Evolutionary conservation across 2,329 filamentous ascomycete species (phyloP), one percentile per base, ranked within the genome.

Genomic region (Rugonectria rugulosa): DNA sequence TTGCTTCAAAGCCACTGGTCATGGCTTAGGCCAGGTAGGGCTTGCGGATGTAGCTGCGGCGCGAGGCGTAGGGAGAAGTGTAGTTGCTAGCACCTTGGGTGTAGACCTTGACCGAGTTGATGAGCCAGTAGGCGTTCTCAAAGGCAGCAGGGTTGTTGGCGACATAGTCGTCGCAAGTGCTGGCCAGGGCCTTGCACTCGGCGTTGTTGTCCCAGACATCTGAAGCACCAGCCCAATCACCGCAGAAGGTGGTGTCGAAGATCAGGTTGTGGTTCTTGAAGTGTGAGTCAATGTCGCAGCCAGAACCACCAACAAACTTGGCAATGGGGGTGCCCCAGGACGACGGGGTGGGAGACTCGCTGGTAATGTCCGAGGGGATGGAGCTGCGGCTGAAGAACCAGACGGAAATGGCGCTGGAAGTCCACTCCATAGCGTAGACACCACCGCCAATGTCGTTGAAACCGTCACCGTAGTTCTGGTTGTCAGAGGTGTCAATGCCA

Each of bases 171-270:
- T 87, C 70, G 77, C 93, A 97, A 1, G 86, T 87, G 32, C 74
- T 59, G 0, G 85, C 89, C 62, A 85, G 78, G 34, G 81, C 74
- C 2, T 80, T 75, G 72, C 90, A 93, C 37, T 82, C 80, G 5
- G 73, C 59, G 56, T 87, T 80, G 26, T 72, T 68, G 43, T 68
- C 67, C 88, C 89, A 96, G 27, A 87, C 85, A 4, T 61, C 53
- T 12, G 64, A 50, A 36, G 77, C 71, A 20, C 91, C 91, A 7
- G 92, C 92, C 92, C 92, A 97, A 68, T 89, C 85, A 17, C 93
- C 93, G 73, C 93, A 97, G 72, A 96, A 91, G 6, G 89, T 90
- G 1, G 88, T 95, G 75, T 94, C 86, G 73, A 95, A 88, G 60
- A 94, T 84, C 60, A 97, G 86, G 65, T 88, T 84, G 77, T 96